Evolutionary conservation across 1,139 yeast species (phyloP).

Genomic region (Lizanozyma gosingica): DNA sequence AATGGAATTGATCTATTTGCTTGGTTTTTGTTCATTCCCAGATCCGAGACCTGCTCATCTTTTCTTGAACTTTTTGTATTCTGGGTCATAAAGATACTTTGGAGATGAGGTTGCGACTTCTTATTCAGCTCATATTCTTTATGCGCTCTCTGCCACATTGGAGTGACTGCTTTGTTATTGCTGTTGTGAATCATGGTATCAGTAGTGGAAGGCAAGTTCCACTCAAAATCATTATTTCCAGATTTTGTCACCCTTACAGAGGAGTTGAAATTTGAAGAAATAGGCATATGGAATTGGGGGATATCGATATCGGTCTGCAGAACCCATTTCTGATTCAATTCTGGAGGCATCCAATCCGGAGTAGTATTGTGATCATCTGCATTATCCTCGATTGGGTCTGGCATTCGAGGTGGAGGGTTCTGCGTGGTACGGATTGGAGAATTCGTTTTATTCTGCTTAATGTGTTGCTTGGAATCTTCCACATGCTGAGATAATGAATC

Average conservation of each 20-base stretch:
- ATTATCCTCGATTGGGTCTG: not conserved
- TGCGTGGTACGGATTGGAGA: not conserved
- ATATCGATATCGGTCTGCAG: not conserved
- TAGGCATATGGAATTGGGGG: slow-evolving; percentile 1
- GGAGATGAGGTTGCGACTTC: slow-evolving; percentile 22
- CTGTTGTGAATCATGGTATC: slow-evolving; percentile 33
- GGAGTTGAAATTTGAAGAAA: slow-evolving; percentile 21
- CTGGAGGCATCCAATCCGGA: slow-evolving; percentile 41
- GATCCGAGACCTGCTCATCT: not conserved
- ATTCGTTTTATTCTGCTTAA: not conserved
- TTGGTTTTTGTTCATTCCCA: not conserved
- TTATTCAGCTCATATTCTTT: slow-evolving; percentile 20
- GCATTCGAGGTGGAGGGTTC: not conserved
- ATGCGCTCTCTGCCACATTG: slow-evolving; percentile 30
- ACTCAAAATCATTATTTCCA: slow-evolving; percentile 10
- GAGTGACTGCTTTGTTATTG: slow-evolving; percentile 18
- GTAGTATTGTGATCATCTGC: slow-evolving; percentile 15
- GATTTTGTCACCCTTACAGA: slow-evolving; percentile 23
- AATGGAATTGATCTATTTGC: not conserved
- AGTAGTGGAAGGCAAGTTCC: slow-evolving; percentile 15
- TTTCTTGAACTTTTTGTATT: not conserved
- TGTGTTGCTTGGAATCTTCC: not conserved
- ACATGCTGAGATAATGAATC: not conserved
- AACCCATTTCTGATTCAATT: slow-evolving; percentile 29
- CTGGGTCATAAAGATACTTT: slow-evolving; percentile 20